Evolutionary conservation across 371 early-diverging fungal species (phyloP).

Genomic region (Enterocytospora artemiae): DNA sequence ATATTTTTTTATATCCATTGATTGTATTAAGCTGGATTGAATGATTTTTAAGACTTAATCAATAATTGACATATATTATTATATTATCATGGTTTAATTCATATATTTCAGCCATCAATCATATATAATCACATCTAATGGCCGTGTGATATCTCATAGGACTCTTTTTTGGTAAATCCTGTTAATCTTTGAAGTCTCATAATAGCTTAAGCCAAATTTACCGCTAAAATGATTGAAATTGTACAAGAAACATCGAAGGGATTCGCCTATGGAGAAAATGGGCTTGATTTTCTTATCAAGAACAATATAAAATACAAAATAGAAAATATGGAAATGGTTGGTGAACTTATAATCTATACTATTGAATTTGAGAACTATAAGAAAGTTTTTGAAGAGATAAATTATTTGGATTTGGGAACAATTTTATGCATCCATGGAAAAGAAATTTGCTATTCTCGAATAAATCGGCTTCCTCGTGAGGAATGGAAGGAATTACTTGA

Average conservation of each 20-base stretch:
- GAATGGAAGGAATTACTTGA: slow-evolving; percentile 57
- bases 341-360: neutral
- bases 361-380: neutral
- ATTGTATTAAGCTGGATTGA: too few species aligned
- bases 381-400: neutral
- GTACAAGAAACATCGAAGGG: neutral
- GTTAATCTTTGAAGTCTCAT: too few species aligned
- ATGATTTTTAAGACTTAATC: too few species aligned
- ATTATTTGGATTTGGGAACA: slow-evolving; percentile 1
- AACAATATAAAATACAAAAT: neutral
- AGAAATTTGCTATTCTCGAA: slow-evolving; percentile 14
- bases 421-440: slow-evolving; percentile 40
- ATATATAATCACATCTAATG: too few species aligned
- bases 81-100: too few species aligned
- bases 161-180: too few species aligned
- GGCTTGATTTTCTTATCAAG: neutral
- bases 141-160: too few species aligned
- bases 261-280: slow-evolving; percentile 1
- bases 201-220: too few species aligned
- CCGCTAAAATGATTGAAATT: slow-evolving; percentile 11
- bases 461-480: slow-evolving; percentile 46
- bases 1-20: too few species aligned
- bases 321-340: neutral
- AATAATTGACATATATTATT: too few species aligned
- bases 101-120: too few species aligned